Conservation (phyloP, 495 filamentous ascomycete genomes). For the Filosporella fistucella region DNA sequence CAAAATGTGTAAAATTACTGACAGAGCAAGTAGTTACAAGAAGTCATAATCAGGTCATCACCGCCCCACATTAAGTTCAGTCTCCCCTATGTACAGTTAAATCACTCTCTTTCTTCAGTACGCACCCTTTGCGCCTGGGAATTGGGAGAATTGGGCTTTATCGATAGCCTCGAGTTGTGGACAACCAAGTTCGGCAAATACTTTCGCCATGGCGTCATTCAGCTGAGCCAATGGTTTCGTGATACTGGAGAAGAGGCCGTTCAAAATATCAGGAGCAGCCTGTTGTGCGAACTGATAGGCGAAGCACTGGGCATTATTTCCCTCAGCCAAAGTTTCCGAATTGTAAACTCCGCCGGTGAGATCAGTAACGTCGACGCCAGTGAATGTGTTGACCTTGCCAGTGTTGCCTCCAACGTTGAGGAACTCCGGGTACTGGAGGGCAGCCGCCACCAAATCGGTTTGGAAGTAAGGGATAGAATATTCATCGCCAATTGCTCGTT, state of each 20-base stretch:
- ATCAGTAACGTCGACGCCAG: conserved; percentile 40
- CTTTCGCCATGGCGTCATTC: conserved; percentile 6
- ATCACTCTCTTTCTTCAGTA: no score
- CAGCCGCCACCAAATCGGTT: conserved; percentile 27
- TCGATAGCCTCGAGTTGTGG: conserved; percentile 26
- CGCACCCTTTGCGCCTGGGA: conserved; percentile 21
- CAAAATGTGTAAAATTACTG: no score
- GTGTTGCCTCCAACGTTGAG: conserved; percentile 51
- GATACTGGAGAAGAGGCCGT: conserved; percentile 26
- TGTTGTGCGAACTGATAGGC: conserved; percentile 37
- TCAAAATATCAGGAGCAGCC: conserved; percentile 34
- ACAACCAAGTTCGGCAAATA: conserved; percentile 19
- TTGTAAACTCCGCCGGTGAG: conserved; percentile 48
- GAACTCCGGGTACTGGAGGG: conserved; percentile 23
- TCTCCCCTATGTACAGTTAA: no score
- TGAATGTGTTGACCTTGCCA: conserved; percentile 50
- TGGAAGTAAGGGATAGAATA: conserved; percentile 18
- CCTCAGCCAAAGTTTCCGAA: conserved; percentile 33
- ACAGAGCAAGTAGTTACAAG: no score
- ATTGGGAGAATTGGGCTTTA: conserved; percentile 21
- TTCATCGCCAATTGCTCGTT: conserved; percentile 19
- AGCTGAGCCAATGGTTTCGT: conserved; percentile 29
- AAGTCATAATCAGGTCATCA: no score
- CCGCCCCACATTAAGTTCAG: no score
- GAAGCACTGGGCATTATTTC: conserved; percentile 45